Evolutionary conservation across 139 green algal species (phyloP).

Genomic region (Chlorella sp.): DNA sequence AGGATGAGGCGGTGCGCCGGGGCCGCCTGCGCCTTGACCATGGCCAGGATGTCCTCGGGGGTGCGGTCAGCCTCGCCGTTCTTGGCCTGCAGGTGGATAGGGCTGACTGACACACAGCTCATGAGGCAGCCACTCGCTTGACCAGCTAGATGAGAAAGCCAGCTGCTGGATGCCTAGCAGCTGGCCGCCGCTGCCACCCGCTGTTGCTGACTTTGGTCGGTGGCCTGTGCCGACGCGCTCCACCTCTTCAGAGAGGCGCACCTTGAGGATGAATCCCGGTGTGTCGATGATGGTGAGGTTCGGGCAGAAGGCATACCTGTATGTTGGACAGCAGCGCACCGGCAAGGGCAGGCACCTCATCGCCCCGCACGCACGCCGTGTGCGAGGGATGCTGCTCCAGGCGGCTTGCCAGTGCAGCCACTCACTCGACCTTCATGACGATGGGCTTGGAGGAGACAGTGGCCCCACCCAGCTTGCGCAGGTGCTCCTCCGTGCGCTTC

Average conservation of each 20-base stretch:
- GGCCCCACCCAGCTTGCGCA: conserved; percentile 55
- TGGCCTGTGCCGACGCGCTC: no score
- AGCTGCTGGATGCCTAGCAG: no score
- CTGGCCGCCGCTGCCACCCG: no score
- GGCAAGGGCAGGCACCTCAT: neutral
- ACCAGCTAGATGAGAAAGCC: no score
- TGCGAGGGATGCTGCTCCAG: no score
- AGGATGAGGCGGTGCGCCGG: conserved; percentile 87
- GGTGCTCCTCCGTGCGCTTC: conserved; percentile 72
- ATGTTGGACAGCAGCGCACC: neutral
- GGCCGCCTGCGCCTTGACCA: conserved; percentile 85
- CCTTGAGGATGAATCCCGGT: conserved; percentile 90
- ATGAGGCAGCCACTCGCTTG: no score
- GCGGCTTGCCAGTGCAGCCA: no score
- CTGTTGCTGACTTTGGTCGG: neutral
- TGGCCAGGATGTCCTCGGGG: conserved; percentile 84
- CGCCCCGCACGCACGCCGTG: no score
- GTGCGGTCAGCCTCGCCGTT: conserved; percentile 78
- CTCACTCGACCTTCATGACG: conserved; percentile 72
- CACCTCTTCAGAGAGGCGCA: conserved; percentile 4
- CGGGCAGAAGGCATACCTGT: conserved; percentile 68
- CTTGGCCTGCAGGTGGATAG: conserved; percentile 38
- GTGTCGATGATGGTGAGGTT: conserved; percentile 95
- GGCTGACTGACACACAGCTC: neutral
- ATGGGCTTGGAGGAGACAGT: conserved; percentile 77